A percentile compares a stretch with the other conserved stretches of the same genome.
Conservation (phyloP, 768 basidiomycete species). For the Chiua virens region DNA sequence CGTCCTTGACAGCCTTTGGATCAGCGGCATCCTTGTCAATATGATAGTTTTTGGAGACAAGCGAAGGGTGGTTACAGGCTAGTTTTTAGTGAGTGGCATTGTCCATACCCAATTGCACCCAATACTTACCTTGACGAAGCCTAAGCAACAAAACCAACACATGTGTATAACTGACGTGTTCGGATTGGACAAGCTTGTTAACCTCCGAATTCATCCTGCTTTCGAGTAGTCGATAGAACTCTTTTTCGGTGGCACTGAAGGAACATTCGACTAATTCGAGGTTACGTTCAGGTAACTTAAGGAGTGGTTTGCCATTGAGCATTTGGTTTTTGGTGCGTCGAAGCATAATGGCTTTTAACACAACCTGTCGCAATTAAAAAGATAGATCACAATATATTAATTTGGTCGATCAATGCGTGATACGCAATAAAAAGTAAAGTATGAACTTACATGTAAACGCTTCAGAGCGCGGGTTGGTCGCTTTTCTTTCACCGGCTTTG, state of each 20-base stretch:
- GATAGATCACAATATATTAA: too few relatives aligned
- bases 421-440: not conserved
- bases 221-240: conserved; percentile 77
- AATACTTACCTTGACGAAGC: conserved; percentile 76
- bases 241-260: conserved; percentile 74
- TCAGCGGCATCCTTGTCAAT: conserved; percentile 77
- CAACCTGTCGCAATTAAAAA: conserved; percentile 49
- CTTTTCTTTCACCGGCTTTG: conserved; percentile 74
- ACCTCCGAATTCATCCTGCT: conserved; percentile 64
- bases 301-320: conserved; percentile 76
- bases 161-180: conserved; percentile 62
- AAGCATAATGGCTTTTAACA: conserved; percentile 87
- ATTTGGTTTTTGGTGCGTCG: conserved; percentile 75
- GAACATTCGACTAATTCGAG: conserved; percentile 72
- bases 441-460: conserved; percentile 62
- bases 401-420: not conserved
- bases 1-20: conserved; percentile 52
- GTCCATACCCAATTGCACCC: not conserved
- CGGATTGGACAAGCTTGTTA: conserved; percentile 60
- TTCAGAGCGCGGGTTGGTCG: conserved; percentile 72
- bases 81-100: not conserved
- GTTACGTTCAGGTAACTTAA: conserved; percentile 74
- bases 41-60: conserved; percentile 76
- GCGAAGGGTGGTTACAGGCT: conserved; percentile 90
- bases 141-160: conserved; percentile 74